These are phyloP conservation scores for Nannochloris sp. DNA, from an alignment of 139 green algal species.

Conservation along the genomic window DNA sequence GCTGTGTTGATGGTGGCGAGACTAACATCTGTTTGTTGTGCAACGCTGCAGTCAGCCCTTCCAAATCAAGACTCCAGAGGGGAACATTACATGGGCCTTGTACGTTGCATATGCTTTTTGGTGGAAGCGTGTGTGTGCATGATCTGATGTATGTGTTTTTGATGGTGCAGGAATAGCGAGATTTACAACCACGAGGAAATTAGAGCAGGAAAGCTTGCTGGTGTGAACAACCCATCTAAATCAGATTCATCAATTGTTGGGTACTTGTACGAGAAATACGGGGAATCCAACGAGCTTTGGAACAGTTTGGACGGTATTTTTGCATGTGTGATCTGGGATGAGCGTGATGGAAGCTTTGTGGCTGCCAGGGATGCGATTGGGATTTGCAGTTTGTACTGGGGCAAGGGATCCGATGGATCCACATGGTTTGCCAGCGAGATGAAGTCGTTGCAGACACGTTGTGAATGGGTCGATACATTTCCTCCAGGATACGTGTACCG, in stretches of 20 bases:
- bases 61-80: slow-evolving; percentile 38
- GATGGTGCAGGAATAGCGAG: slow-evolving; percentile 52
- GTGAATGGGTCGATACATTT: slow-evolving; percentile 56
- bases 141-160: neutral
- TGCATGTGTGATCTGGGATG: slow-evolving; percentile 66
- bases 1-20: neutral
- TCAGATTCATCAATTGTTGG: slow-evolving; percentile 49
- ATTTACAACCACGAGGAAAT: slow-evolving; percentile 62
- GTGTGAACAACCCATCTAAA: slow-evolving; percentile 33
- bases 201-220: slow-evolving; percentile 25
- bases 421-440: slow-evolving; percentile 93
- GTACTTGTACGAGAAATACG: slow-evolving; percentile 50
- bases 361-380: slow-evolving; percentile 87
- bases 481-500: slow-evolving; percentile 75
- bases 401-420: slow-evolving; percentile 61
- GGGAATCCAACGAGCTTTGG: slow-evolving; percentile 62
- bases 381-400: slow-evolving; percentile 92
- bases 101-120: slow-evolving; percentile 21
- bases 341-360: slow-evolving; percentile 52
- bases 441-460: slow-evolving; percentile 83
- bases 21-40: neutral
- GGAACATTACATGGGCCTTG: slow-evolving; percentile 49
- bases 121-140: neutral
- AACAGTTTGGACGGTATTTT: slow-evolving; percentile 94
- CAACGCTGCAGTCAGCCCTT: slow-evolving; percentile 51